Evolutionary conservation across 345 rosid genomes (phyloP), one percentile per base, ranked within the genome.

Genomic region (Eucalyptus guilfoylei): DNA sequence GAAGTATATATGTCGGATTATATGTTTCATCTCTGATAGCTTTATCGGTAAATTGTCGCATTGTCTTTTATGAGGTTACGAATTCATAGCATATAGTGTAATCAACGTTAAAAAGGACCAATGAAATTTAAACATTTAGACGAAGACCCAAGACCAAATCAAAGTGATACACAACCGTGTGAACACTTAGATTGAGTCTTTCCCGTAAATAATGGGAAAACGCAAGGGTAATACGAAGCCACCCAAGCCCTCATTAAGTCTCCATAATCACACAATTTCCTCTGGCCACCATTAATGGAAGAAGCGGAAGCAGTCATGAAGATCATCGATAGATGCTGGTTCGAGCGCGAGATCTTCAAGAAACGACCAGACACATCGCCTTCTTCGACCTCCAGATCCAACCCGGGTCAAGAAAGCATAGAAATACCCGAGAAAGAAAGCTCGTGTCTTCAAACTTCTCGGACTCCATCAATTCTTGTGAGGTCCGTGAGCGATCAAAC

Each of bases 401-500:
- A 88, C 76, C 92, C 30, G 32, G 83, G 67, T 58, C 55, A 87
- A 87, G 52, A 64, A 15, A 37, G 24, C 91, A 87, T 89, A 89
- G 87, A 86, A 88, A 50, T 49, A 13, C 88, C 93, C 89, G 92
- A 89, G 86, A 88, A 87, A 11, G 88, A 49, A 88, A 90, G 87
- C 80, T 90, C 12, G 90, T 86, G 89, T 24, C 14, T 12, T 52
- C 21, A 47, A 10, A 9, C 52, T 24, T 91, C 85, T 48, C 47
- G 37, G 88, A 91, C 80, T 32, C 89, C 87, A 90, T 47, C 92
- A 48, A 86, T 90, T 10, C 89, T 86, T 81, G 55, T 45, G n/a
- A 89, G 95, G 93, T 95, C 96, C 32, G 88, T 93, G 94, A 96
- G 96, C 86, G 95, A 93, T 44, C 92, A 93, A 69, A 86, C 89